Conservation (phyloP, 208 protist genomes). For the Leishmania guyanensis region DNA sequence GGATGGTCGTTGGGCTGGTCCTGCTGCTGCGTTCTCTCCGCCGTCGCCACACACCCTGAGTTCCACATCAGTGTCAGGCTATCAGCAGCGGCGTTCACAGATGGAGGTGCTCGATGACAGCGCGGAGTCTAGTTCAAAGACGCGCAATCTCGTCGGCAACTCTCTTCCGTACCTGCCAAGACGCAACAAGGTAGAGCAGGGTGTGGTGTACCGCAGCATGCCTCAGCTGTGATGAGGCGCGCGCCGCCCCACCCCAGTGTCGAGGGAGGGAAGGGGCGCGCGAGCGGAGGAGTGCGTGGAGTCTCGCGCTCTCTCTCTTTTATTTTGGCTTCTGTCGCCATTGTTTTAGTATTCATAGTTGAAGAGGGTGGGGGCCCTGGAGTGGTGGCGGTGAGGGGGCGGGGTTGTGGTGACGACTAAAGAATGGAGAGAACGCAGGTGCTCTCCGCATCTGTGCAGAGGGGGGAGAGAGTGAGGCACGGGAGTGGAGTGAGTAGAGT, state of each 20-base stretch:
- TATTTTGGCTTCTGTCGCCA: background rate
- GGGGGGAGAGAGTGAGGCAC: background rate
- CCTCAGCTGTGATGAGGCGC: conserved; percentile 10
- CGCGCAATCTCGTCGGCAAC: background rate
- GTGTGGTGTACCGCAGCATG: conserved; percentile 4
- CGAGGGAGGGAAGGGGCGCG: background rate
- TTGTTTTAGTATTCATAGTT: background rate
- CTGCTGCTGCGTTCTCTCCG: background rate
- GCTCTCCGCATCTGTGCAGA: background rate
- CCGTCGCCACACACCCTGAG: conserved; percentile 15
- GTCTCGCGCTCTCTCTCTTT: background rate
- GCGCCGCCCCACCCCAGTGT: background rate
- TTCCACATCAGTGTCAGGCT: background rate
- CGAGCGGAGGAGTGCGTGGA: background rate
- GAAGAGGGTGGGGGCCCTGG: background rate
- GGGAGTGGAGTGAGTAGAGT: background rate
- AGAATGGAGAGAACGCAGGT: background rate
- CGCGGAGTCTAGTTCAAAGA: background rate
- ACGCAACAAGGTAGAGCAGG: background rate
- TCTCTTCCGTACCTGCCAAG: conserved; percentile 16
- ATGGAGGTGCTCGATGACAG: conserved; percentile 33
- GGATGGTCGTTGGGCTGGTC: background rate
- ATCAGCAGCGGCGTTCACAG: conserved; percentile 19
- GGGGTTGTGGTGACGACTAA: background rate
- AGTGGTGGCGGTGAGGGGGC: background rate